Evolutionary conservation across 768 basidiomycete species (phyloP), one percentile per base, ranked within the genome.

Genomic region (Phlebiopsis flavidoalba): DNA sequence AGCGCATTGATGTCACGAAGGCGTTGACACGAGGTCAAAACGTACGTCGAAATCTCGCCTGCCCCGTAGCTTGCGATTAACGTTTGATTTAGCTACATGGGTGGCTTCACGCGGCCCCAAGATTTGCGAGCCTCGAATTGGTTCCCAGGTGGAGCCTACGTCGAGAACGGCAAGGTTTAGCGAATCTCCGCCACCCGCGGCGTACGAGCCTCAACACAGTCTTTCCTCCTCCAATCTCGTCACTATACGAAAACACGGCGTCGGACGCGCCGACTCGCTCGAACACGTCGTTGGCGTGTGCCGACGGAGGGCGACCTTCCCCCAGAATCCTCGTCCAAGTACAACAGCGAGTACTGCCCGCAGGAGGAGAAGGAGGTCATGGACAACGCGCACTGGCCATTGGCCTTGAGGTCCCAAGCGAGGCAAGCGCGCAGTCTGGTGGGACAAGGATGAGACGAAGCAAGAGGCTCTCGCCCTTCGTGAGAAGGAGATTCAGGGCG

Each of bases 351-450:
- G 1, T 26, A 33, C 3, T 64, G 70, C 1, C 64, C 67, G 14
- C 35, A 53, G 53, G 53, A 40, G 0, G 19, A n/a, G 8, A 15
- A 65, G 17, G 65, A 71, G 56, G 46, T 62, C 48, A 76, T 78
- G 73, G 76, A 75, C 59, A 76, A 75, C 24, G 77, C 78, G 3
- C 68, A 69, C 22, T 78, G 78, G 76, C 76, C 77, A 0, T 72
- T 67, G 69, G 51, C 63, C 0, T 52, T 56, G 43, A 31, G 26
- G n/a, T n/a, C 33, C 19, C 40, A 70, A 64, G 58, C 53, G 36
- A 33, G 35, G 24, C 1, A 63, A 58, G 48, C 59, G 36, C 6
- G 55, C 59, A n/a, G 63, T 59, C 24, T 77, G 75, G 74, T 74
- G 73, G 74, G 64, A 63, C 6, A 49, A 60, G 24, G 59, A 37